Percentiles rank a stretch among this genome's conserved stretches.
These are phyloP conservation scores for Citrus hindsii DNA, from an alignment of 345 rosid species.

Conservation along the genomic window DNA sequence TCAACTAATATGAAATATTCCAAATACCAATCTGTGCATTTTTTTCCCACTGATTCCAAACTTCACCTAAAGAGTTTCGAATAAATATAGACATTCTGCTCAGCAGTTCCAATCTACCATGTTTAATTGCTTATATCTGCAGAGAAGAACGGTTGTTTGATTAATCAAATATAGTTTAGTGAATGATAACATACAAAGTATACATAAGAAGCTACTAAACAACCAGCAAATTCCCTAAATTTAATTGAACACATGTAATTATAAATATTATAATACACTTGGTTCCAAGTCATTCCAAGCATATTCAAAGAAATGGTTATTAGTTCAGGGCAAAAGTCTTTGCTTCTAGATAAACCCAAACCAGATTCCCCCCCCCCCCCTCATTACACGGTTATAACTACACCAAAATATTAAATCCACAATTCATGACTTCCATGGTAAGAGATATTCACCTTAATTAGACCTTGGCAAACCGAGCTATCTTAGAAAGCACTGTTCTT, in stretches of 20 bases:
- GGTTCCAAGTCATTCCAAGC: background rate
- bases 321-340: background rate
- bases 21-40: no score
- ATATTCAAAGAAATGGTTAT: background rate
- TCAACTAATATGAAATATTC: no score
- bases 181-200: background rate
- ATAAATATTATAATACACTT: background rate
- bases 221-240: background rate
- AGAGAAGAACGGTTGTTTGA: background rate
- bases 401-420: background rate
- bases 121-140: background rate
- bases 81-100: background rate
- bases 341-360: background rate
- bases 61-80: no score
- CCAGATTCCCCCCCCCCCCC: no score
- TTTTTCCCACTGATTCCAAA: background rate
- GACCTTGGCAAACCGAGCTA: constrained; percentile 70
- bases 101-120: background rate
- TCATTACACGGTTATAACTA: background rate
- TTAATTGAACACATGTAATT: no score
- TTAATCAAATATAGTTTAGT: background rate
- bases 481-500: constrained; percentile 76
- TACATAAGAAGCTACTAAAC: background rate
- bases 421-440: background rate
- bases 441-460: constrained; percentile 1